Evolutionary conservation across 208 protist species (phyloP).

Genomic region (Entamoeba dispar): DNA sequence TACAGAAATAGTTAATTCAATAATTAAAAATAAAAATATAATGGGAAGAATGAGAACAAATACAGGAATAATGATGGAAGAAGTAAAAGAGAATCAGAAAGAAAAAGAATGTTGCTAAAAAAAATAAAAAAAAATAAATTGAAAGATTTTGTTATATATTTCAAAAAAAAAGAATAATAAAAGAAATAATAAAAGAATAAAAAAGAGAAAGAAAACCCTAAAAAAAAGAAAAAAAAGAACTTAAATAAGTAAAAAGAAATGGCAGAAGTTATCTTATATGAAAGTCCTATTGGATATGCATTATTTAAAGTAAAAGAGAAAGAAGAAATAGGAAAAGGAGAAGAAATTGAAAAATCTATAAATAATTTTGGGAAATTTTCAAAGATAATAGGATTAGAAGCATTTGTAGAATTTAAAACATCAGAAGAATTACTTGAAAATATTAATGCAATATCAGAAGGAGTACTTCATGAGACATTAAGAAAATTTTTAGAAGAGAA

Average conservation of each 20-base stretch:
- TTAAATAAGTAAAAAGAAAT: neutral
- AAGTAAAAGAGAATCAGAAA: neutral
- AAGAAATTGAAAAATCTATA: neutral
- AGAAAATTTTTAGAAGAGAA: neutral
- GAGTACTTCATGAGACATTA: neutral
- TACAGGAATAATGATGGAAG: neutral
- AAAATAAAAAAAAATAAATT: neutral
- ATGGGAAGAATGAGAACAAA: neutral
- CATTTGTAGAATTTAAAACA: neutral
- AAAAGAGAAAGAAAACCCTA: neutral
- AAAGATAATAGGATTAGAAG: neutral
- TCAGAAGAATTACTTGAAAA: neutral
- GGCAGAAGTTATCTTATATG: neutral
- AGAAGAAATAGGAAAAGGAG: neutral
- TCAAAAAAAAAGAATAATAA: neutral
- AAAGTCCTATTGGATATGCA: neutral
- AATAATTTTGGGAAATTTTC: neutral
- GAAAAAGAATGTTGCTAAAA: neutral
- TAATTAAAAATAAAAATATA: neutral
- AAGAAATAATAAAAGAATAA: neutral
- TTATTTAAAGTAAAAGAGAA: neutral
- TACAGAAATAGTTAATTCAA: neutral
- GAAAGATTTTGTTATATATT: too few species aligned
- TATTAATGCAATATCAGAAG: conserved; percentile 1
- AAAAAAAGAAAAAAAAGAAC: too few species aligned